These are phyloP conservation scores for Acacia crassicarpa DNA, from an alignment of 306 rosid genomes.

Conservation along the genomic window DNA sequence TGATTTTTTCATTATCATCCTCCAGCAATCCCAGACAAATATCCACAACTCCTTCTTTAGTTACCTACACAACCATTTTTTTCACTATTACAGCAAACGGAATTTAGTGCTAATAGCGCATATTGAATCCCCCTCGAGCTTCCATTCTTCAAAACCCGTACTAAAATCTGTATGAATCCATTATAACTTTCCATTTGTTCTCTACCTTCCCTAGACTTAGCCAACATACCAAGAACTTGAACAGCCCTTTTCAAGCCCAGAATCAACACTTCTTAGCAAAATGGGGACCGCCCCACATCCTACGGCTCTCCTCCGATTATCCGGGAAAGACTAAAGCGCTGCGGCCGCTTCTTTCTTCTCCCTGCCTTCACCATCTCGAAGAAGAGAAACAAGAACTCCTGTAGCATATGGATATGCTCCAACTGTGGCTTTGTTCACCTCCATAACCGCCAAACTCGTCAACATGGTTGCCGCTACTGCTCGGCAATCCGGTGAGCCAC, in stretches of 20 bases:
- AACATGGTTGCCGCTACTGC: conserved; percentile 81
- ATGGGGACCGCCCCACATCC: conserved; percentile 76
- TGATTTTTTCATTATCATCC: conserved; percentile 58
- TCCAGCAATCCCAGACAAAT: conserved; percentile 49
- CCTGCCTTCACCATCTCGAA: conserved; percentile 54
- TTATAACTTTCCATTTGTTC: conserved; percentile 59
- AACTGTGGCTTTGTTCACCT: conserved; percentile 76
- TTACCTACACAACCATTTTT: conserved; percentile 33
- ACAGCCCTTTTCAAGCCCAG: conserved; percentile 76
- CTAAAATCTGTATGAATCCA: conserved; percentile 57
- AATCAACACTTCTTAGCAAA: conserved; percentile 55
- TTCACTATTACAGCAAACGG: conserved; percentile 52
- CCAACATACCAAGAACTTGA: conserved; percentile 71
- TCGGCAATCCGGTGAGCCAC: conserved; percentile 53
- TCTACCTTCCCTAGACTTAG: conserved; percentile 68
- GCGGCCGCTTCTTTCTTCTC: conserved; percentile 85
- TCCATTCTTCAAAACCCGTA: conserved; percentile 58
- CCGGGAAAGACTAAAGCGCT: conserved; percentile 70
- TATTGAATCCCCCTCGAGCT: conserved; percentile 64
- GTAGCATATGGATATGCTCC: conserved; percentile 66
- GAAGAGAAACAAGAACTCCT: conserved; percentile 52
- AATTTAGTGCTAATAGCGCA: conserved; percentile 55
- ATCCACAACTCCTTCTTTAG: conserved; percentile 55
- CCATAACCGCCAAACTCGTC: conserved; percentile 81
- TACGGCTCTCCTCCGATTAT: conserved; percentile 63